phyloP scores from a whole-genome alignment of 495 filamentous ascomycete genomes.

The Penicillium coprophilum region DNA sequence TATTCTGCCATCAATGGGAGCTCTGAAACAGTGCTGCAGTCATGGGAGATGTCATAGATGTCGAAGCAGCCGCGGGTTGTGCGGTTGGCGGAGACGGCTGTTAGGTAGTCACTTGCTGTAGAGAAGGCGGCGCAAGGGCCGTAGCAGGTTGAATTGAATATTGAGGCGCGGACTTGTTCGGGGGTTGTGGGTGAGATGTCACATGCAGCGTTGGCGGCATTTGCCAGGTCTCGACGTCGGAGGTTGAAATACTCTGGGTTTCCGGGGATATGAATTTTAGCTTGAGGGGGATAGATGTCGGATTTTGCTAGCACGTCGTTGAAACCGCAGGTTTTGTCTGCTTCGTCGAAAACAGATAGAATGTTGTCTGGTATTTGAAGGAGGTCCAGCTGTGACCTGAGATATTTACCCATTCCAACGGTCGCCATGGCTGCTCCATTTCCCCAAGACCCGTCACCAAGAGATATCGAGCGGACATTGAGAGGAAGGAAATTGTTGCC shows the following conservation, averaged over 20 bases:
- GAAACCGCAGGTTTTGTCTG: slow-evolving; percentile 38
- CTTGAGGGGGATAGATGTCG: slow-evolving; percentile 32
- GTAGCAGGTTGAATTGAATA: slow-evolving; percentile 40
- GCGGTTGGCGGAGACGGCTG: slow-evolving; percentile 14
- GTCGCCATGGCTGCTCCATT: slow-evolving; percentile 36
- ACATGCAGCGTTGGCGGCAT: slow-evolving; percentile 24
- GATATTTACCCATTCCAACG: slow-evolving; percentile 28
- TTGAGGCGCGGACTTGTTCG: slow-evolving; percentile 28
- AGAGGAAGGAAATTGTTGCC: slow-evolving; percentile 29
- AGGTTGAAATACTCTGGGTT: slow-evolving; percentile 38
- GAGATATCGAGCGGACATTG: slow-evolving; percentile 37
- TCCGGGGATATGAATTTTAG: slow-evolving; percentile 35
- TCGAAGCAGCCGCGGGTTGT: slow-evolving; percentile 29
- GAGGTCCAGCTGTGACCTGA: slow-evolving; percentile 22
- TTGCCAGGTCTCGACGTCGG: slow-evolving; percentile 15
- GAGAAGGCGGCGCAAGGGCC: slow-evolving; percentile 41
- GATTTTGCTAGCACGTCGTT: slow-evolving; percentile 30
- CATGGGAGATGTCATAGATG: slow-evolving; percentile 38
- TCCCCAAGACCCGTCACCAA: slow-evolving; percentile 39
- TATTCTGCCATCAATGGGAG: slow-evolving; percentile 29
- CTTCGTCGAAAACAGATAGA: slow-evolving; percentile 28
- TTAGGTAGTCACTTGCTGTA: slow-evolving; percentile 36
- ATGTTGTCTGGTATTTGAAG: slow-evolving; percentile 33
- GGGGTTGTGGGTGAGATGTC: slow-evolving; percentile 24
- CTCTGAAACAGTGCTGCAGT: slow-evolving; percentile 31